Evolutionary conservation across 371 early-diverging fungal species (phyloP), one percentile per base, ranked within the genome.

Genomic region (Lichtheimia corymbifera): DNA sequence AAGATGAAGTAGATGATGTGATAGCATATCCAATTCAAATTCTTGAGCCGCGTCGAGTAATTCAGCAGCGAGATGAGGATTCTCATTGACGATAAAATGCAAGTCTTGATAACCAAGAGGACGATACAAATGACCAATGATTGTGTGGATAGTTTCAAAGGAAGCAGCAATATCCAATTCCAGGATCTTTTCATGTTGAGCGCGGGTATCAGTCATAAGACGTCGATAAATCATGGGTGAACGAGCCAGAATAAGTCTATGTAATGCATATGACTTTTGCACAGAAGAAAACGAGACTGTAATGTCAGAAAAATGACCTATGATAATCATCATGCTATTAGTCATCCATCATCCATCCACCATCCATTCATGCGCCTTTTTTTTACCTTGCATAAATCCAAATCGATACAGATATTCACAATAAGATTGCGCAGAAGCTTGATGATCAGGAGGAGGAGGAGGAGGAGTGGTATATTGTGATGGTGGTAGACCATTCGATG

Each of bases 271-370:
- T 0, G 62, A 45, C 44, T 78, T 75, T 27, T 68, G 68, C 12
- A 77, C 24, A 2, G 70, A 50, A 18, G 71, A 68, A n/a, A 78
- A 67, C 40, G 65, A 64, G 15, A 78, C 64, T 12, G 64, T 67
- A 30, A 78, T 70, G 43, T 74, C 75, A 9, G 79, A 67, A 43
- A 69, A 77, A 14, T 62, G 64, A 12, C 74, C 77, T 76, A 41
- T 3, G 52, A 43, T 22, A 17, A 35, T 28, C 28, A 28, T 28
- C 4, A 13, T 45, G 13, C 7, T 0, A 13, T 18, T 13, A 18
- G 18, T 15, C 47, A 18, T n/a, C 5, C 12, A 11, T n/a, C n/a
- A 18, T 47, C 1, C 1, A 18, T n/a, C 2, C 13, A 6, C 2
- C 13, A 6, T n/a, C 43, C n/a, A n/a, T 20, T 15, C 2, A n/a